Conservation (phyloP, 768 basidiomycete species). For the Dioszegia crocea region DNA sequence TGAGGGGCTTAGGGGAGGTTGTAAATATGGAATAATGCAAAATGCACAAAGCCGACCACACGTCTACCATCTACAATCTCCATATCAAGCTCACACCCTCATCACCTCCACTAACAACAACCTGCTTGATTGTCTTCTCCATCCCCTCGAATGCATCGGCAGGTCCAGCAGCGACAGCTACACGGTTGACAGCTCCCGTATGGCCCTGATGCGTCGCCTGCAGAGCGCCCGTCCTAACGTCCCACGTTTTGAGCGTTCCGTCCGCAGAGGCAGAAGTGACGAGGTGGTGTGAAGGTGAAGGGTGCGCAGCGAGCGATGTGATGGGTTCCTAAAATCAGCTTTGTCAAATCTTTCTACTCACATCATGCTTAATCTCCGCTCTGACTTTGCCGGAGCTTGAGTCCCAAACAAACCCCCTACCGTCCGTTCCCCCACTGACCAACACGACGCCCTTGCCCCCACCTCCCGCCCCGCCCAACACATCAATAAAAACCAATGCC, state of each 20-base stretch:
- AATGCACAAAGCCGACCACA: neutral
- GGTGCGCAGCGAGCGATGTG: slow-evolving; percentile 71
- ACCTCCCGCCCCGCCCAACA: slow-evolving; percentile 57
- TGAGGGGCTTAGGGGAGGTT: neutral
- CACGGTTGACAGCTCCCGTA: slow-evolving; percentile 66
- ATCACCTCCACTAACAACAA: slow-evolving; percentile 83
- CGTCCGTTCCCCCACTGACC: slow-evolving; percentile 86
- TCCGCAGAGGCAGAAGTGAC: slow-evolving; percentile 85
- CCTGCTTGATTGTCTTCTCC: slow-evolving; percentile 55
- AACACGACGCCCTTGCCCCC: slow-evolving; percentile 56
- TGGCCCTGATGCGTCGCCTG: slow-evolving; percentile 80
- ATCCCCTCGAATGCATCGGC: slow-evolving; percentile 6
- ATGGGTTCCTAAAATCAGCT: slow-evolving; percentile 67
- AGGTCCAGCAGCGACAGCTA: slow-evolving; percentile 60
- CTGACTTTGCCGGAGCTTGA: slow-evolving; percentile 77
- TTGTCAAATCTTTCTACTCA: slow-evolving; percentile 49
- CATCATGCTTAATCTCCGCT: slow-evolving; percentile 75
- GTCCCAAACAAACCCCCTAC: slow-evolving; percentile 93
- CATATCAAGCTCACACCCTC: slow-evolving; percentile 81
- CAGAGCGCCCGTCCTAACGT: slow-evolving; percentile 75
- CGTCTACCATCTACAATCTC: slow-evolving; percentile 40
- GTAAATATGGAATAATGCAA: neutral
- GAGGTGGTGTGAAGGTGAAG: slow-evolving; percentile 68
- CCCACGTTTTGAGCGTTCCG: slow-evolving; percentile 83
- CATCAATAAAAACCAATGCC: slow-evolving; percentile 74